Evolutionary conservation across 1,139 yeast genomes (phyloP).

Genomic region (Wickerhamomyces sp.): DNA sequence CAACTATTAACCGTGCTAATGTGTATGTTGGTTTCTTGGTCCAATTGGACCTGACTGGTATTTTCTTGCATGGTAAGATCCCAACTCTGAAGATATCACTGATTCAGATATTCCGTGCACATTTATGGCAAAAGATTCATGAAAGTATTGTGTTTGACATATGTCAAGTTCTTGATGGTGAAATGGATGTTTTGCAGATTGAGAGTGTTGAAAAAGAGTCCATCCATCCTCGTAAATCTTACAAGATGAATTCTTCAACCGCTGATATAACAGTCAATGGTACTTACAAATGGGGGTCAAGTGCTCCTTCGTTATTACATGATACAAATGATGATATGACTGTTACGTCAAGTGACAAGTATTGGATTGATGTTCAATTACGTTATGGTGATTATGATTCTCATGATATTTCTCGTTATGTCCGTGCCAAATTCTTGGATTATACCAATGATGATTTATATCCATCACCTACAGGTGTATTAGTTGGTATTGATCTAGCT

Average conservation of each 20-base stretch:
- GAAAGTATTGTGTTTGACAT: conserved; percentile 92
- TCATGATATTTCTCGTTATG: conserved; percentile 92
- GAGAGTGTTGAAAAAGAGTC: conserved; percentile 88
- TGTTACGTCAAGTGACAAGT: conserved; percentile 57
- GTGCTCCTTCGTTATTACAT: conserved; percentile 75
- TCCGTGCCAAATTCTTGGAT: conserved; percentile 88
- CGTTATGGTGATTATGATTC: conserved; percentile 97
- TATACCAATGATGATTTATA: conserved; percentile 88
- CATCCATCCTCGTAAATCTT: conserved; percentile 95
- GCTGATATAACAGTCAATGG: conserved; percentile 85
- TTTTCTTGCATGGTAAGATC: conserved; percentile 94
- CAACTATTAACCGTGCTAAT: conserved; percentile 95
- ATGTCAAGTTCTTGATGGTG: conserved; percentile 88
- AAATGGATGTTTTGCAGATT: conserved; percentile 76
- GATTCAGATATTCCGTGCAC: conserved; percentile 95
- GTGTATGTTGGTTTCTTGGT: conserved; percentile 97
- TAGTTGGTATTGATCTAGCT: conserved; percentile 89
- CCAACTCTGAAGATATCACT: conserved; percentile 94
- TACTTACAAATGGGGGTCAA: conserved; percentile 78
- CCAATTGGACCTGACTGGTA: conserved; percentile 94
- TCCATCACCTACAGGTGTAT: conserved; percentile 91
- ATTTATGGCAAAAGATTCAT: conserved; percentile 98
- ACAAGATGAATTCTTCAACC: conserved; percentile 92
- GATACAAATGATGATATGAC: conserved; percentile 53
- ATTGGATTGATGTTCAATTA: conserved; percentile 94